Conservation (phyloP, 352 stramenopile genomes). For the Pythium sukuiense region DNA sequence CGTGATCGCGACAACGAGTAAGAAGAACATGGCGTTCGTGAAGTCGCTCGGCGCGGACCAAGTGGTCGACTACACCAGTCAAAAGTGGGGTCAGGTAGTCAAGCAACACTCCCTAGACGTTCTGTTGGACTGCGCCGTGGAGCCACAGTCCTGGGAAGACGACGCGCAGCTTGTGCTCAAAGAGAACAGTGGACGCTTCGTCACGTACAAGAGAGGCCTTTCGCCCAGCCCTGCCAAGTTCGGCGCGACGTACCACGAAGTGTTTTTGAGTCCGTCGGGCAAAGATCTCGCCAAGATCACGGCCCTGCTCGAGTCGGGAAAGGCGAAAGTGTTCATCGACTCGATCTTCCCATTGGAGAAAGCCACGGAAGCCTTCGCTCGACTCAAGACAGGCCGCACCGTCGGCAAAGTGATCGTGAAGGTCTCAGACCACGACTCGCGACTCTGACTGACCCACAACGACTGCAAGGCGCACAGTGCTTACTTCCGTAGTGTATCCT, state of each 20-base stretch:
- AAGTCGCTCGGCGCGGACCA: constrained; percentile 39
- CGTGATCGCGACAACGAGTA: constrained; percentile 35
- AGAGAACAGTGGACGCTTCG: constrained; percentile 41
- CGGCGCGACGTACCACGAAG: constrained; percentile 34
- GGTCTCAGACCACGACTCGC: not conserved
- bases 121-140: constrained; percentile 29
- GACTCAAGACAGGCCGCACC: constrained; percentile 46
- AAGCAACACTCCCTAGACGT: constrained; percentile 23
- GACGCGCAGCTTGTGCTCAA: constrained; percentile 38
- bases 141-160: constrained; percentile 36
- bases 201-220: constrained; percentile 33
- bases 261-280: constrained; percentile 25
- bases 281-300: constrained; percentile 39
- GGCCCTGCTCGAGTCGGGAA: constrained; percentile 36
- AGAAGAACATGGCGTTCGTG: constrained; percentile 36
- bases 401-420: constrained; percentile 35
- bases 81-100: constrained; percentile 35
- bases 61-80: constrained; percentile 44
- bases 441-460: not conserved
- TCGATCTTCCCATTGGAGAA: constrained; percentile 49
- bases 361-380: constrained; percentile 38
- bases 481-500: too few species aligned
- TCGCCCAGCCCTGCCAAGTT: constrained; percentile 53
- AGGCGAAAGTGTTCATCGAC: constrained; percentile 40
- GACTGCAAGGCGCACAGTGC: too few species aligned